Evolutionary conservation across 306 rosid species (phyloP).

Genomic region (Medicago truncatula): MtrunA17r5.0-ANR NC_053042.1:12463001-12463500

Average conservation of each 20-base stretch:
- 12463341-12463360: not conserved
- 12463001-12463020: too few relatives aligned
- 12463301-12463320: constrained; percentile 17
- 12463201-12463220: constrained; percentile 81
- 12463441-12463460: constrained; percentile 65
- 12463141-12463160: constrained; percentile 77
- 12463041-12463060: too few relatives aligned
- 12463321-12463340: constrained; percentile 16
- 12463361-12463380: constrained; percentile 72
- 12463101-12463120: constrained; percentile 1
- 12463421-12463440: constrained; percentile 71
- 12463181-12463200: constrained; percentile 91
- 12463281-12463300: constrained; percentile 43
- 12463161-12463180: constrained; percentile 92
- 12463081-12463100: not conserved
- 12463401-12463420: constrained; percentile 77
- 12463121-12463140: constrained; percentile 28
- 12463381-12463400: constrained; percentile 77
- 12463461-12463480: constrained; percentile 73
- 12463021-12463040: too few relatives aligned
- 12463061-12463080: not conserved
- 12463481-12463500: constrained; percentile 77
- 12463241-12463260: constrained; percentile 87
- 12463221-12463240: constrained; percentile 89
- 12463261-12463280: constrained; percentile 54